Evolutionary conservation across 2,329 filamentous ascomycete species (phyloP).

Genomic region (Penicillium oxalicum): DNA sequence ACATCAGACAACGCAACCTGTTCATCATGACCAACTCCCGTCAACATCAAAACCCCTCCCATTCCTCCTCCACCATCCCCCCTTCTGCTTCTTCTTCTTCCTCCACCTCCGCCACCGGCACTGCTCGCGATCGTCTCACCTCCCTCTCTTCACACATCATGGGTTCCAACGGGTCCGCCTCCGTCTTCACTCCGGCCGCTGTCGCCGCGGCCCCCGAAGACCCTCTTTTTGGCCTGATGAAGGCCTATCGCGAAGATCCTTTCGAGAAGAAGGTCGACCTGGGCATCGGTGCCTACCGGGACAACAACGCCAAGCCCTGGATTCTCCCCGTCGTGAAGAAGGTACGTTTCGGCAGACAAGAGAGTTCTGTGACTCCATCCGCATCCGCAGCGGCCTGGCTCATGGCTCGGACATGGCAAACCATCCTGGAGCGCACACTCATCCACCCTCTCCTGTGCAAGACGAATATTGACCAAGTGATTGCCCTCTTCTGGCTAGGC

Average conservation of each 20-base stretch:
- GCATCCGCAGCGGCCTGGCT: too few species aligned
- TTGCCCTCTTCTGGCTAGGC: conserved; percentile 54
- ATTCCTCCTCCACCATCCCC: conserved; percentile 9
- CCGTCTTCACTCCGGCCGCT: conserved; percentile 67
- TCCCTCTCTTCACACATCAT: conserved; percentile 54
- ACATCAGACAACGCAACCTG: conserved; percentile 1
- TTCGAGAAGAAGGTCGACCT: conserved; percentile 81
- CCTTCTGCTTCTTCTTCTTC: conserved; percentile 13
- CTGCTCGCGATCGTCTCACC: conserved; percentile 28
- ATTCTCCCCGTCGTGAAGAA: conserved; percentile 93
- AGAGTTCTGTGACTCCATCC: too few species aligned
- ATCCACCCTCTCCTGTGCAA: too few species aligned
- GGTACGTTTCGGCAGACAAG: conserved; percentile 45
- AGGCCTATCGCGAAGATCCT: conserved; percentile 75
- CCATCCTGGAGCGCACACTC: too few species aligned
- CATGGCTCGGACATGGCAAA: too few species aligned
- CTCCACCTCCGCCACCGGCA: conserved; percentile 9
- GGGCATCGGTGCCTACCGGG: conserved; percentile 91
- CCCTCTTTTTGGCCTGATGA: conserved; percentile 86
- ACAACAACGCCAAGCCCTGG: conserved; percentile 95
- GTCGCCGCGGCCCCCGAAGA: conserved; percentile 92
- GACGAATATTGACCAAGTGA: background rate
- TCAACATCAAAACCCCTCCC: conserved; percentile 10
- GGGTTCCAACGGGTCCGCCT: conserved; percentile 51
- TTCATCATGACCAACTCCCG: conserved; percentile 18